Evolutionary conservation across 2,329 filamentous ascomycete species (phyloP), one percentile per base, ranked within the genome.

Genomic region (Aspergillus intermedius): DNA sequence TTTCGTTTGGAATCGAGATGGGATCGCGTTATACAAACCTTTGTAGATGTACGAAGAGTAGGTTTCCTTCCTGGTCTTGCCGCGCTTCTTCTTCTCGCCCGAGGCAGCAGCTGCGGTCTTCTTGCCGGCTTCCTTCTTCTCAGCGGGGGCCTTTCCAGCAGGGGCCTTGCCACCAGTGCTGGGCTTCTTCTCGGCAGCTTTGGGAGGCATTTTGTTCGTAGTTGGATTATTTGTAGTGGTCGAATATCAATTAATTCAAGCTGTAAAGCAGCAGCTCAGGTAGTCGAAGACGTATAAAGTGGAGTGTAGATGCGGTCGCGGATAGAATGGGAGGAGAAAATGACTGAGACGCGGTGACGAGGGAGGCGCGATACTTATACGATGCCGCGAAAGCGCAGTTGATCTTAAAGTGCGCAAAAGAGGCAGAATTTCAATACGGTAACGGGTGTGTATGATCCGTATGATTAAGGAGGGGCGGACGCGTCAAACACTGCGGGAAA

Each of bases 21-120:
- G 10, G 6, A 17, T 37, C 9, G 10, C 9, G 39, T 30, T 54
- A 69, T 28, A 70, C 82, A 74, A 71, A 96, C 91, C 93, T 82
- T 97, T 98, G 88, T 97, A 98, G 78, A 98, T 98, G 84, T 98
- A 98, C 49, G 89, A 94, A 63, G 88, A 94, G 82, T 98, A 98
- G n/a, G 93, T 98, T 83, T 98, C 93, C 87, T 97, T 97, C 78
- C 93, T 86, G 62, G 91, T 88, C 91, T 98, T 98, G 80, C 90
- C 95, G 71, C 93, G 89, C 91, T 97, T 98, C 88, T 98, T 98
- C 90, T 97, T 97, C 66, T 97, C 93, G 59, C 93, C 93, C 70
- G 88, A 84, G 54, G 91, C 84, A 53, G 91, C 89, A 62, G 82
- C 77, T 44, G 72, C 66, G 47, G 93, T 97, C 87, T 97, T 98